These are phyloP conservation scores for Epichloe sp. DNA, from an alignment of 2,329 filamentous ascomycete species.

Conservation along the genomic window DNA sequence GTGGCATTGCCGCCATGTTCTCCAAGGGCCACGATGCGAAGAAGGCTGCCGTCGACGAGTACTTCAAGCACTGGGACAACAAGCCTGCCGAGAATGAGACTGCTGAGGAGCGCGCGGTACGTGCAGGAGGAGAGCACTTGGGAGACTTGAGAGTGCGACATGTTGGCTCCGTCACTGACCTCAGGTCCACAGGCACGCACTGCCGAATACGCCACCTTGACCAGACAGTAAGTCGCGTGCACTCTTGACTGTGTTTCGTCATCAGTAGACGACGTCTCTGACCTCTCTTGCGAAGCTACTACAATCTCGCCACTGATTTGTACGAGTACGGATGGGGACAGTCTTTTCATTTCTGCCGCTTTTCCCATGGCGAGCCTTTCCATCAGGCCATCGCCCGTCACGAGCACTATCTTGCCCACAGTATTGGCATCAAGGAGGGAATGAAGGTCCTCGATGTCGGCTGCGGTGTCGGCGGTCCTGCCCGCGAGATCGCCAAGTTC, in stretches of 20 bases:
- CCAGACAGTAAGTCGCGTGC: slow-evolving; percentile 60
- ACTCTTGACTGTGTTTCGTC: neutral
- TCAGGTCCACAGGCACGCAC: slow-evolving; percentile 48
- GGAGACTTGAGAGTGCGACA: neutral
- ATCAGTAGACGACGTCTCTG: slow-evolving; percentile 8
- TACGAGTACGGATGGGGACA: slow-evolving; percentile 97
- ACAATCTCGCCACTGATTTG: slow-evolving; percentile 89
- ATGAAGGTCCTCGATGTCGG: slow-evolving; percentile 93
- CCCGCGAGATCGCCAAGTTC: slow-evolving; percentile 93
- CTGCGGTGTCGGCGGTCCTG: slow-evolving; percentile 91
- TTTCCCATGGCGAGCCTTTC: slow-evolving; percentile 76
- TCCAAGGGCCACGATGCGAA: slow-evolving; percentile 66
- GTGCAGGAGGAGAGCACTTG: slow-evolving; percentile 12
- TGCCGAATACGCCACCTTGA: slow-evolving; percentile 84
- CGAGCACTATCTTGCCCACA: slow-evolving; percentile 91
- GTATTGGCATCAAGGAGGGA: slow-evolving; percentile 71
- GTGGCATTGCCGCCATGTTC: slow-evolving; percentile 73
- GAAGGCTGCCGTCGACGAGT: slow-evolving; percentile 73
- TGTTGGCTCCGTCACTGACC: slow-evolving; percentile 7
- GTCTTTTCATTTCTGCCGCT: slow-evolving; percentile 96
- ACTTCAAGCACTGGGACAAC: slow-evolving; percentile 95
- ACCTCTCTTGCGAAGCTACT: slow-evolving; percentile 48
- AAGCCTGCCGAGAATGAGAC: slow-evolving; percentile 71
- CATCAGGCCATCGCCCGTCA: slow-evolving; percentile 86
- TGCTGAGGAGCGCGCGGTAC: slow-evolving; percentile 63